These are phyloP conservation scores for Biscogniauxia sp. DNA, from an alignment of 2,329 filamentous ascomycete species.

Conservation along the genomic window DNA sequence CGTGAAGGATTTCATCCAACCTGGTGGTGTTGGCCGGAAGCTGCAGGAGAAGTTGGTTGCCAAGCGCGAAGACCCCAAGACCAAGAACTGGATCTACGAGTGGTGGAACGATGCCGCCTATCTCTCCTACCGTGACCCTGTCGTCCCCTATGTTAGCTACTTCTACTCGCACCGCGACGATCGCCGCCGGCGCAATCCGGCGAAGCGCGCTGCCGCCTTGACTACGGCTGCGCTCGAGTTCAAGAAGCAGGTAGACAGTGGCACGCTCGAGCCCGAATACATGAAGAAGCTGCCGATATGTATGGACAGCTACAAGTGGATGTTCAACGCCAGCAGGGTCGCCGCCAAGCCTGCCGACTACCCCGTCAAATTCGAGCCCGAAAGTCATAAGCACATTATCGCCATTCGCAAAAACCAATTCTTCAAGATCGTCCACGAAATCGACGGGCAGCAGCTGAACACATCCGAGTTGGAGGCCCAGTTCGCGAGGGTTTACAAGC, in stretches of 20 bases:
- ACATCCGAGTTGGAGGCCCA: constrained; percentile 86
- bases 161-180: constrained; percentile 99
- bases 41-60: constrained; percentile 87
- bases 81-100: constrained; percentile 92
- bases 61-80: constrained; percentile 72
- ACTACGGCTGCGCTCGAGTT: constrained; percentile 85
- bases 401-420: constrained; percentile 95
- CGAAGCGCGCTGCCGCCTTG: constrained; percentile 89
- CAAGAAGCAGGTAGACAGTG: constrained; percentile 84
- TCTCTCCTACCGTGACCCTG: constrained; percentile 87
- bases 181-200: constrained; percentile 78
- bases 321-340: constrained; percentile 94
- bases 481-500: constrained; percentile 80
- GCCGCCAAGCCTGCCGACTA: constrained; percentile 79
- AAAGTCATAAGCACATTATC: constrained; percentile 81
- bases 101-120: constrained; percentile 99
- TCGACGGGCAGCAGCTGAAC: constrained; percentile 82
- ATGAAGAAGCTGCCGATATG: constrained; percentile 97
- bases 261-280: constrained; percentile 90
- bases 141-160: constrained; percentile 97
- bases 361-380: constrained; percentile 73
- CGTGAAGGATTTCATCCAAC: constrained; percentile 82
- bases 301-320: constrained; percentile 98
- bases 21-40: constrained; percentile 77
- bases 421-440: constrained; percentile 84